A percentile compares a stretch with the other conserved stretches of the same genome.
phyloP scores from a whole-genome alignment of 2,329 filamentous ascomycete species.

The Sporothrix protearum region DNA sequence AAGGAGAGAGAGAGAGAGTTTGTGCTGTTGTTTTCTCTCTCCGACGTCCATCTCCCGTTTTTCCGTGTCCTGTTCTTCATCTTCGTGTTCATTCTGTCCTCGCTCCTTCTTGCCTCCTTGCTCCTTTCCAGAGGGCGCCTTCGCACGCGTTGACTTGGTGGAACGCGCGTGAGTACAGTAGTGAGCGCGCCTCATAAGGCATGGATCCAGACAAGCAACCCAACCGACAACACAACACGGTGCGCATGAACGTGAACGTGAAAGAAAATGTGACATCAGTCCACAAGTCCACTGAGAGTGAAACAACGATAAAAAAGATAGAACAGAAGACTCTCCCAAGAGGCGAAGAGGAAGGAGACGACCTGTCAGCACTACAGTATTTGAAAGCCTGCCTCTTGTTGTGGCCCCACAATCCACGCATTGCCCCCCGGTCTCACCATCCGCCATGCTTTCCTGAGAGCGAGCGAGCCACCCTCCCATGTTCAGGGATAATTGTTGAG shows the following conservation, averaged over 20 bases:
- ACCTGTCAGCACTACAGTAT: slow-evolving; percentile 14
- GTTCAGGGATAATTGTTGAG: no score
- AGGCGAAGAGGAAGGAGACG: background rate
- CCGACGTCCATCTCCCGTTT: background rate
- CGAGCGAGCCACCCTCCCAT: no score
- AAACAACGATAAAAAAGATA: background rate
- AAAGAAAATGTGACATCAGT: background rate
- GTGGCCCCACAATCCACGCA: background rate
- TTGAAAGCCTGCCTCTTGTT: background rate
- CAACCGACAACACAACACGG: background rate
- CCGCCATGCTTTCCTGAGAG: background rate
- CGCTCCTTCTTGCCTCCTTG: background rate
- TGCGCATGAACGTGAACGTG: no score
- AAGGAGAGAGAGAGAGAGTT: no score
- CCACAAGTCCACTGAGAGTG: background rate
- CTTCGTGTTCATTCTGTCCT: background rate
- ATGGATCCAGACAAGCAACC: background rate
- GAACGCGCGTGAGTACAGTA: background rate
- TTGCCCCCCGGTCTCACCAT: background rate
- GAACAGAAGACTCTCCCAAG: background rate
- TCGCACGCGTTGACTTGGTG: background rate
- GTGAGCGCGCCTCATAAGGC: background rate
- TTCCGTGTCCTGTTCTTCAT: background rate
- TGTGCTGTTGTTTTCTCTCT: background rate
- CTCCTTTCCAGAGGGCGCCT: background rate